Conservation (phyloP, 371 early-diverging fungal genomes). For the Mortierella sp. region DNA sequence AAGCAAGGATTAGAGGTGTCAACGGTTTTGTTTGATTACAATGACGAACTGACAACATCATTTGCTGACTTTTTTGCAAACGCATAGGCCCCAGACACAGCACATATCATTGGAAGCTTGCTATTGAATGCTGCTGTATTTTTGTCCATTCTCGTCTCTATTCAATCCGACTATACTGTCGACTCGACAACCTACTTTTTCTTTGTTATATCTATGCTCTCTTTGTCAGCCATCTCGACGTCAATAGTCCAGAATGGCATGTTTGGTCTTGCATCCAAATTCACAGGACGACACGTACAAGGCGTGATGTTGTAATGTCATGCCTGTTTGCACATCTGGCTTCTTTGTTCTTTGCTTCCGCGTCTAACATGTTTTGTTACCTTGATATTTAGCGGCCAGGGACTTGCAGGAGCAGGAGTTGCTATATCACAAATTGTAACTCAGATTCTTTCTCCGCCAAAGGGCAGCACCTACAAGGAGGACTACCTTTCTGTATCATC, state of each 20-base stretch:
- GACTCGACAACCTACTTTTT: conserved; percentile 69
- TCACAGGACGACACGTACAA: conserved; percentile 79
- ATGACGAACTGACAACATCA: background rate
- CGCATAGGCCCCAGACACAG: conserved; percentile 41
- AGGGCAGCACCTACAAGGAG: conserved; percentile 24
- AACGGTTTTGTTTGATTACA: background rate
- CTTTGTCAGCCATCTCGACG: conserved; percentile 71
- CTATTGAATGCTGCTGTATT: conserved; percentile 63
- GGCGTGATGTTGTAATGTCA: conserved; percentile 65
- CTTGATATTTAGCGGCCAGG: conserved; percentile 42
- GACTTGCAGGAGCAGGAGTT: conserved; percentile 72
- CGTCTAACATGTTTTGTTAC: background rate
- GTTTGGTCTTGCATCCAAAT: conserved; percentile 80
- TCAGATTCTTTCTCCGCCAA: conserved; percentile 51
- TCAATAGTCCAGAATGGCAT: conserved; percentile 77
- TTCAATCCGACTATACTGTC: conserved; percentile 40
- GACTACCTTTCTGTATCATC: conserved; percentile 3
- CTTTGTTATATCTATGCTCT: conserved; percentile 68
- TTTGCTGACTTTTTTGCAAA: background rate
- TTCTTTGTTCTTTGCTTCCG: background rate
- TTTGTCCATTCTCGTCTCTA: conserved; percentile 57
- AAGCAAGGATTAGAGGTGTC: background rate
- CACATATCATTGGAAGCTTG: conserved; percentile 59
- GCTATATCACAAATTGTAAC: conserved; percentile 69
- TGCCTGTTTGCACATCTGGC: background rate